Evolutionary conservation across 2,329 filamentous ascomycete species (phyloP), one percentile per base, ranked within the genome.

Genomic region (Stemphylium beticola): DNA sequence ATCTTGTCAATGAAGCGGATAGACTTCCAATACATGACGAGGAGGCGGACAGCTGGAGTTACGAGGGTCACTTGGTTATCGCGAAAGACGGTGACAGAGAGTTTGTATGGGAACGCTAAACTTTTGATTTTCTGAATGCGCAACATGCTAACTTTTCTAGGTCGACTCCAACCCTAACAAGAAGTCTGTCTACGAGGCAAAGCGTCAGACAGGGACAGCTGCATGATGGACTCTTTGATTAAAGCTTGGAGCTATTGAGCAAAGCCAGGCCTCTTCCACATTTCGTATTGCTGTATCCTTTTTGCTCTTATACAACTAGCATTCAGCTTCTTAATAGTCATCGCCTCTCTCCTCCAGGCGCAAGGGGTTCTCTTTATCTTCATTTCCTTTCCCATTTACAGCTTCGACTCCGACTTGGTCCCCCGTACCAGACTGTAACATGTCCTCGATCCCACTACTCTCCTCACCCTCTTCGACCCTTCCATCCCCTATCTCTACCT

Each of bases 1-100:
- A 66, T 17, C 36, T 14, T 8, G 69, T 71, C 38, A 57, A 67
- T 26, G 68, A 29, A 7, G 26, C 8, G 26, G 9, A 11, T 11
- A 73, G 29, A n/a, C 15, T 14, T n/a, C 6, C 24, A 11, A 9
- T 11, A 11, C 50, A 14, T 29, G 26, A 10, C 26, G 39, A 2
- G 1, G 51, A 59, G 8, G 34, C n/a, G 9, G 44, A 59, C 10
- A 4, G 4, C 3, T 55, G 54, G 61, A 58, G 26, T 12, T 64
- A 62, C 34, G 55, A 60, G 37, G 62, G 61, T 3, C 41, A 49
- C 4, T 12, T 66, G 18, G 33, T 41, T 1, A 48, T 58, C 0
- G 33, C 41, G 1, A 15, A 53, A 8, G 42, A 50, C 31, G 58
- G 56, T 17, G 53, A 64, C 5, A 61, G 58, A 3, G 51, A 26